Evolutionary conservation across 169 alveolate genomes (phyloP).

Genomic region (Hepatocystis sp.): DNA sequence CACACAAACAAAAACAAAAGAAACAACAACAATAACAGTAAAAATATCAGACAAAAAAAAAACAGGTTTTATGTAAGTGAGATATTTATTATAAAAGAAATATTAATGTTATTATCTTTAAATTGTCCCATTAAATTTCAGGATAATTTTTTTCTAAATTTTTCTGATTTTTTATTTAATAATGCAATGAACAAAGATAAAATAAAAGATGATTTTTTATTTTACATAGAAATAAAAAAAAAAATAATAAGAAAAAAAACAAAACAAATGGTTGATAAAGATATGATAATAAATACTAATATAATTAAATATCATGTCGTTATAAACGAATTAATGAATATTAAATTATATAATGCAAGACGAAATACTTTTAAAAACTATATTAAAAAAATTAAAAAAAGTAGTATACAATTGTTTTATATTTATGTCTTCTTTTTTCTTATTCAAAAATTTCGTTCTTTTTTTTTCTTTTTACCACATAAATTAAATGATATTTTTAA

Average conservation of each 20-base stretch:
- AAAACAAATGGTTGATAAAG: neutral
- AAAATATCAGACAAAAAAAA: neutral
- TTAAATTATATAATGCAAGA: constrained; percentile 45
- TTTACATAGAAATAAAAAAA: constrained; percentile 55
- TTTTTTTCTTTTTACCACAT: constrained; percentile 51
- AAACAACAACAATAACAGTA: neutral
- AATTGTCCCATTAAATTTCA: constrained; percentile 75
- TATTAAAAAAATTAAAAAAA: constrained; percentile 56
- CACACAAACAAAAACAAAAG: neutral
- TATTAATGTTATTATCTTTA: constrained; percentile 43
- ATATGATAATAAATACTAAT: neutral
- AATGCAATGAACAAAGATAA: constrained; percentile 53
- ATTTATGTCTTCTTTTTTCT: constrained; percentile 37
- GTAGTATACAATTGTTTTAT: constrained; percentile 49
- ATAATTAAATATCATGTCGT: constrained; percentile 28
- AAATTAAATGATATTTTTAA: constrained; percentile 53
- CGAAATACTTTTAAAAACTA: constrained; percentile 43
- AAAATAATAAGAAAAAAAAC: neutral
- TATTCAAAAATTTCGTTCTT: constrained; percentile 37
- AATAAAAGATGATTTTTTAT: constrained; percentile 73
- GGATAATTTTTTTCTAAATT: constrained; percentile 49
- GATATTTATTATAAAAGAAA: constrained; percentile 69
- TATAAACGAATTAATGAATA: constrained; percentile 59
- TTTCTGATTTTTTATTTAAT: constrained; percentile 53
- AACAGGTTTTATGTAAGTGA: constrained; percentile 70